Percentiles rank a stretch among this genome's conserved stretches.
Conservation (phyloP, 2,329 filamentous ascomycete species). For the Fusarium sp. region DNA sequence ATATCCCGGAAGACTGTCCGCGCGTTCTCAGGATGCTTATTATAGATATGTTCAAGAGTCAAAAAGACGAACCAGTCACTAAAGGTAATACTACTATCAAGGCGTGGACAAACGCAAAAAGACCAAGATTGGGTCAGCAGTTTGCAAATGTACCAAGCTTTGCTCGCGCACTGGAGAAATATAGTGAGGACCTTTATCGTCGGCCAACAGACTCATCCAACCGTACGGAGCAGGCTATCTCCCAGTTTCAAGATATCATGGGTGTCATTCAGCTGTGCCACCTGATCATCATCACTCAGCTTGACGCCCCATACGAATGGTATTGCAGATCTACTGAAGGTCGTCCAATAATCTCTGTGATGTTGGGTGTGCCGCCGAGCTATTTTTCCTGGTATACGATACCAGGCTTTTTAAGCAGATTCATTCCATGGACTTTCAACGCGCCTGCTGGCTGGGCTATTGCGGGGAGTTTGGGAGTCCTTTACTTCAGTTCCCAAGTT, state of each 20-base stretch:
- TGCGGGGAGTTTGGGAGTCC: neutral
- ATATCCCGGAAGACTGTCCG: neutral
- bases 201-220: neutral
- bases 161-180: neutral
- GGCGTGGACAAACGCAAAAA: neutral
- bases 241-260: neutral
- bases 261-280: slow-evolving; percentile 2
- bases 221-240: neutral
- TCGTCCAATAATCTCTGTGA: neutral
- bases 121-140: neutral
- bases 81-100: neutral
- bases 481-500: neutral
- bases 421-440: neutral
- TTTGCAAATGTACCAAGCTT: neutral
- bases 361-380: neutral
- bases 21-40: neutral
- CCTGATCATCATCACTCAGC: slow-evolving; percentile 2
- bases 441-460: neutral
- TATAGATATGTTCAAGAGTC: neutral
- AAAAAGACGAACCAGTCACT: no score
- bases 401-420: neutral
- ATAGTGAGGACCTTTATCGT: slow-evolving; percentile 1
- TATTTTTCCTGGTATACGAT: neutral
- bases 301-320: slow-evolving; percentile 8
- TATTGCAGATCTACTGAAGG: slow-evolving; percentile 2